A percentile compares a stretch with the other conserved stretches of the same genome.
These are phyloP conservation scores for Saturnispora saitoi DNA, from an alignment of 805 yeast genomes.

Conservation along the genomic window DNA sequence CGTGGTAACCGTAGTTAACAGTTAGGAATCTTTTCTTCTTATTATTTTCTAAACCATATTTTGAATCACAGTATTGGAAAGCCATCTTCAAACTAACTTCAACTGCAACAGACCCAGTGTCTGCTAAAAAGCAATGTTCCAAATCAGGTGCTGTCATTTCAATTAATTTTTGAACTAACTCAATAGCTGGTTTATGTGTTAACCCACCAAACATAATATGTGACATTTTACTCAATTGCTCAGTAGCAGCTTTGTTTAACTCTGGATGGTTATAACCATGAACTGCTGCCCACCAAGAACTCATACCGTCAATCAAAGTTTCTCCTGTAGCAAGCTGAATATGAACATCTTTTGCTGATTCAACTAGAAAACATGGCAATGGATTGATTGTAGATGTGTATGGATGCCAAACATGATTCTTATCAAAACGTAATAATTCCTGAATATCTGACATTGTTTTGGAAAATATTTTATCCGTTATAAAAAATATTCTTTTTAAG, in stretches of 20 bases:
- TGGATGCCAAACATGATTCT: slow-evolving; percentile 10
- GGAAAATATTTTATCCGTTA: too few relatives aligned
- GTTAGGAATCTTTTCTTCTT: slow-evolving; percentile 4
- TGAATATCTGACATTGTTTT: not conserved
- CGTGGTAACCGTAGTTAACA: slow-evolving; percentile 9
- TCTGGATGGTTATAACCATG: slow-evolving; percentile 11
- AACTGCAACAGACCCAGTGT: slow-evolving; percentile 9
- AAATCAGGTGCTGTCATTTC: slow-evolving; percentile 3
- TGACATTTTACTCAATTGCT: slow-evolving; percentile 6
- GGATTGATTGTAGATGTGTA: slow-evolving; percentile 9
- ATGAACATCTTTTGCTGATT: slow-evolving; percentile 4
- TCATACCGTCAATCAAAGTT: slow-evolving; percentile 7
- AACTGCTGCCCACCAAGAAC: slow-evolving; percentile 10
- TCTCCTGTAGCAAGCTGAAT: slow-evolving; percentile 6
- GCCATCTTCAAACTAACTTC: slow-evolving; percentile 11
- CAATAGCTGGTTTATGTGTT: slow-evolving; percentile 9
- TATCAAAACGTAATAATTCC: slow-evolving; percentile 3
- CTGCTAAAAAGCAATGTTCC: slow-evolving; percentile 8
- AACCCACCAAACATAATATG: slow-evolving; percentile 11
- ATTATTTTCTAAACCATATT: not conserved
- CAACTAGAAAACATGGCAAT: slow-evolving; percentile 9
- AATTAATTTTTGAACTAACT: slow-evolving; percentile 2
- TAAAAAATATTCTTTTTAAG: too few relatives aligned
- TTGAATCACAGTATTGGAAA: slow-evolving; percentile 8
- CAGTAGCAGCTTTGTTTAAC: slow-evolving; percentile 6